Base-by-base conservation (phyloP, 495 filamentous ascomycete species). In the Penicillium paradoxum region DNA sequence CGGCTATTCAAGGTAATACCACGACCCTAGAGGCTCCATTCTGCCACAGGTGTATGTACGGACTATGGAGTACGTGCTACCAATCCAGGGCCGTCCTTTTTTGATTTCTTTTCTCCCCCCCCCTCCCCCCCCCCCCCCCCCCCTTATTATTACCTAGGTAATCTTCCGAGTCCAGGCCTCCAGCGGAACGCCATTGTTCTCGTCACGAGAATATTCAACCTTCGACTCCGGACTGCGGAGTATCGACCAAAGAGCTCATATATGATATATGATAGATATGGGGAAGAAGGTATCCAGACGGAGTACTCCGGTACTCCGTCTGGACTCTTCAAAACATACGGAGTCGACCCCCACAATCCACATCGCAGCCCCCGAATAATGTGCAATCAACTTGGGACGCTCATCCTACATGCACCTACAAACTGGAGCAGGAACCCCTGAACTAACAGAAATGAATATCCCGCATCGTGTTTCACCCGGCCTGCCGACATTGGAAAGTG, bases 401-500 rank as follows among this genome's bases (percentile, higher is more conserved):
- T n/a, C n/a, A n/a, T n/a, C n/a, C n/a, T n/a, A n/a, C n/a, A n/a
- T n/a, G n/a, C n/a, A n/a, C n/a, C n/a, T n/a, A n/a, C n/a, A n/a
- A n/a, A n/a, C n/a, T n/a, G n/a, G n/a, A n/a, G n/a, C n/a, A n/a
- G n/a, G n/a, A n/a, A n/a, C 21, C 45, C 45, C 19, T 34, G 33
- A 48, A 32, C 30, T n/a, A n/a, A n/a, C n/a, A 27, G 3, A 7
- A 27, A 7, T 3, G 30, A 21, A 47, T 37, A 47, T 47, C 44
- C 44, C 44, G 44, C 44, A 33, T 14, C 38, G 30, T 38, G 21
- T 38, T 39, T 29, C 32, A 39, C 4, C 34, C 46, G 46, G 46
- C 46, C 46, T 49, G 46, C 46, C 46, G 46, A 48, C n/a, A 32
- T 21, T 48, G 32, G n/a, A 39, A 44, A 49, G 34, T 49, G 46